phyloP scores from a whole-genome alignment of 768 basidiomycete genomes.

The Pleurotus giganteus region DNA sequence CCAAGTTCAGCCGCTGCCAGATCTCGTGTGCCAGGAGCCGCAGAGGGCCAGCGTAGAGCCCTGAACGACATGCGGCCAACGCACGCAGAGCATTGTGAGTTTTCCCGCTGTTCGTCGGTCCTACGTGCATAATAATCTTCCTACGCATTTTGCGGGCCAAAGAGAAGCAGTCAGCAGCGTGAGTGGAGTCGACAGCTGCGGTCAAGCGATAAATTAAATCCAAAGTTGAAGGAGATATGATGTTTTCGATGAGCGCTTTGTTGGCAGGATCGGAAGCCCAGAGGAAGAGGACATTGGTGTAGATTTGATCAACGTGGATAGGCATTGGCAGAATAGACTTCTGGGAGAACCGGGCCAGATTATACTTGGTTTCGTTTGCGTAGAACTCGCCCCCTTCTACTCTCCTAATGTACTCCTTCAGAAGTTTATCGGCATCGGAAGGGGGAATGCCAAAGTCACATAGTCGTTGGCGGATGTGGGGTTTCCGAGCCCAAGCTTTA shows the following conservation, averaged over 20 bases:
- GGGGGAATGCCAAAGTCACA: constrained; percentile 46
- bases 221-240: constrained; percentile 31
- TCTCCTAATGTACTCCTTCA: constrained; percentile 38
- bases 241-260: constrained; percentile 20
- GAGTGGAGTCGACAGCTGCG: constrained; percentile 37
- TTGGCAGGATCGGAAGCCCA: constrained; percentile 46
- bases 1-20: constrained; percentile 86
- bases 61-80: constrained; percentile 68
- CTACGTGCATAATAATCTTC: constrained; percentile 92
- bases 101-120: constrained; percentile 97
- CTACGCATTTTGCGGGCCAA: constrained; percentile 60
- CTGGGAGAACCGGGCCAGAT: constrained; percentile 41
- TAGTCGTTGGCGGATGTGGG: constrained; percentile 37
- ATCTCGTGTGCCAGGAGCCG: constrained; percentile 95
- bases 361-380: constrained; percentile 27
- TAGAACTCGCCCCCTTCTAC: constrained; percentile 35
- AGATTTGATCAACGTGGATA: constrained; percentile 43
- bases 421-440: constrained; percentile 35
- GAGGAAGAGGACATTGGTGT: constrained; percentile 50
- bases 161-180: constrained; percentile 47
- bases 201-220: constrained; percentile 34
- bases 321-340: constrained; percentile 23
- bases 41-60: constrained; percentile 89
- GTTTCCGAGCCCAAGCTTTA: constrained; percentile 33
- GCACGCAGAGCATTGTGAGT: constrained; percentile 92